phyloP scores from a whole-genome alignment of 768 basidiomycete genomes.

The Mycena galopus region DNA sequence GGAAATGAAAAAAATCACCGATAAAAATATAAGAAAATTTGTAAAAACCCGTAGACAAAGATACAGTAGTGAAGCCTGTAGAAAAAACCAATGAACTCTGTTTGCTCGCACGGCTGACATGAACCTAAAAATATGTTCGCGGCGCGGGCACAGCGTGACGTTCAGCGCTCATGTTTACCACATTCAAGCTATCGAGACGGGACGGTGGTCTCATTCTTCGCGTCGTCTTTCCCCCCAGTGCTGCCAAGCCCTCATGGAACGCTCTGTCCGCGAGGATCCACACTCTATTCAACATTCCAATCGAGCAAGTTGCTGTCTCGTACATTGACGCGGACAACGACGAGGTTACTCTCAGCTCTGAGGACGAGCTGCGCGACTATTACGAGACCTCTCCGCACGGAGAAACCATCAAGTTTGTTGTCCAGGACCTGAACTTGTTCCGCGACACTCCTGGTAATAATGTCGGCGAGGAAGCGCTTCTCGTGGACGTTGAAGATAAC shows the following conservation, averaged over 20 bases:
- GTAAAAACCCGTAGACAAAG: too few relatives aligned
- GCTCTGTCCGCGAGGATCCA: slow-evolving; percentile 69
- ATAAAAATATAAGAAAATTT: too few relatives aligned
- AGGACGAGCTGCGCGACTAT: slow-evolving; percentile 84
- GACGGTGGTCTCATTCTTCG: slow-evolving; percentile 74
- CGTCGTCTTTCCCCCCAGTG: slow-evolving; percentile 66
- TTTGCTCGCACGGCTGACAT: too few relatives aligned
- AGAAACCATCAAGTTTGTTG: slow-evolving; percentile 68
- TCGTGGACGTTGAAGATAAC: slow-evolving; percentile 66
- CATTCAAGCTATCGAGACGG: slow-evolving; percentile 75
- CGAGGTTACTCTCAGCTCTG: slow-evolving; percentile 81
- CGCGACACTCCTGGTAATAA: slow-evolving; percentile 76
- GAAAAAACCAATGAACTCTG: too few relatives aligned
- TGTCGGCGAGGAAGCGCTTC: slow-evolving; percentile 56
- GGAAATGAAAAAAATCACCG: too few relatives aligned
- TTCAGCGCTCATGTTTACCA: slow-evolving; percentile 59
- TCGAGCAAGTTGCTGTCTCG: slow-evolving; percentile 71
- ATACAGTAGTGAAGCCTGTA: too few relatives aligned
- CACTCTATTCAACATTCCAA: slow-evolving; percentile 64
- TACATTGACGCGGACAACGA: slow-evolving; percentile 83
- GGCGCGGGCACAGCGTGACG: too few relatives aligned
- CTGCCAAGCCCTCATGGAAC: slow-evolving; percentile 66
- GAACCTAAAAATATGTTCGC: too few relatives aligned
- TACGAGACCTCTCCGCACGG: slow-evolving; percentile 55
- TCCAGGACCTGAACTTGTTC: slow-evolving; percentile 67